Evolutionary conservation across 192 early-diverging fungal species (phyloP), one percentile per base, ranked within the genome.

Genomic region (Podila epicladia): DNA sequence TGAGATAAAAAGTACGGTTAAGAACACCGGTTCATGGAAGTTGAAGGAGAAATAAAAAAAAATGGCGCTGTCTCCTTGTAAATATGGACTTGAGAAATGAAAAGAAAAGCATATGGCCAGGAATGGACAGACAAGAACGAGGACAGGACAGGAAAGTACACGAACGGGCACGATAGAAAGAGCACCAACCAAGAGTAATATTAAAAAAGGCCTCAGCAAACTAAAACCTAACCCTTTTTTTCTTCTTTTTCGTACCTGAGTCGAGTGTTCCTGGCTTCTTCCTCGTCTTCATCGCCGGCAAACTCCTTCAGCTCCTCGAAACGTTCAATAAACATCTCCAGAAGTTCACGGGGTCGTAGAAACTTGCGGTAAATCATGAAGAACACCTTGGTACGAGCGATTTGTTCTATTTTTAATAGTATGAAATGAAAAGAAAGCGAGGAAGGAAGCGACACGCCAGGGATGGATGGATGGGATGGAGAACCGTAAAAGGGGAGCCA

Each of bases 311-410:
- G 26, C 26, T 73, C 71, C 49, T 80, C 77, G 45, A 80, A 80
- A 8, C 77, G 71, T 17, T 69, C 62, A 9, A 80, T 80, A 37
- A 80, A 67, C 71, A 73, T 80, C 35, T 80, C 77, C 77, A 80
- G 73, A 26, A 80, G 67, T 72, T 80, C 71, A 64, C 77, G 77
- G 62, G 77, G 77, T 69, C 71, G 70, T 15, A 80, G 62, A 62
- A 80, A 80, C 45, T 80, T 80, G 29, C 77, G 66, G 37, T 80
- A 80, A 33, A 80, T 80, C 71, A 80, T 69, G 41, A 80, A 59
- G 49, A 80, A 80, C 15, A 65, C 58, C 50, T 80, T 80, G 15
- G 67, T 73, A 8, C 53, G 67, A 19, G 67, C 48, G 38, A 73
- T 73, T 64, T 80, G 71, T 48, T 80, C 77, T 80, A 80, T 64